These are phyloP conservation scores for Leccinum fallax DNA, from an alignment of 1,284 basidiomycete genomes.

Conservation along the genomic window DNA sequence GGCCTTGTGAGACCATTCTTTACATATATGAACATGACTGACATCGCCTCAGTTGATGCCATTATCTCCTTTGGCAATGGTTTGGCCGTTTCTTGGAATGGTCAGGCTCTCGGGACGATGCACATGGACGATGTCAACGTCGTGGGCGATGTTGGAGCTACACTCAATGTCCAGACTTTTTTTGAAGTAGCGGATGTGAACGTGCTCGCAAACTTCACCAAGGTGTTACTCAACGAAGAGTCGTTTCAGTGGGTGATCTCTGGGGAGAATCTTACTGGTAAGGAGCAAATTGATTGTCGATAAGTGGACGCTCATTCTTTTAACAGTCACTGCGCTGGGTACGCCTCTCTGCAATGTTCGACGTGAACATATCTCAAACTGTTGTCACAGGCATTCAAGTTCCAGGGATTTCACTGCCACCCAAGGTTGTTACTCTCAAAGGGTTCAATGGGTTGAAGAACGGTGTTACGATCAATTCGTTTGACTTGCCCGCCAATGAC, in stretches of 20 bases:
- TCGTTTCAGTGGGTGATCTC: conserved; percentile 77
- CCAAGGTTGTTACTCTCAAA: conserved; percentile 67
- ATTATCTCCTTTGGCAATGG: conserved; percentile 68
- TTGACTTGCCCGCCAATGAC: conserved; percentile 75
- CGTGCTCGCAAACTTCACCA: conserved; percentile 69
- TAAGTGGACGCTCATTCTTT: conserved; percentile 8
- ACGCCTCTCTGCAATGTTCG: conserved; percentile 13
- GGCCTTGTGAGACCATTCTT: conserved; percentile 58
- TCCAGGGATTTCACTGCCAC: conserved; percentile 52
- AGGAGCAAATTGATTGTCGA: conserved; percentile 11
- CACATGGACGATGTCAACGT: conserved; percentile 62
- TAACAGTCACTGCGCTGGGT: conserved; percentile 57
- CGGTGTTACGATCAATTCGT: conserved; percentile 67
- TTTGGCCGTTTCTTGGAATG: conserved; percentile 65
- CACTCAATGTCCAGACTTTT: conserved; percentile 54
- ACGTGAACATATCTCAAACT: conserved; percentile 3
- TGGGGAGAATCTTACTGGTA: conserved; percentile 66
- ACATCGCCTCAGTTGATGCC: conserved; percentile 59
- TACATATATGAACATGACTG: conserved; percentile 3
- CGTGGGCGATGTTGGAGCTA: conserved; percentile 63
- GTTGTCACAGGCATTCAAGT: conserved; percentile 53
- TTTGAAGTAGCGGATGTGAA: conserved; percentile 65
- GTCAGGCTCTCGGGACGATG: conserved; percentile 61
- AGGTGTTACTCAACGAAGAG: conserved; percentile 64
- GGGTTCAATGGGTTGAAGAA: conserved; percentile 73